Conservation (phyloP, 1,284 basidiomycete species). For the Cystobasidium slooffiae region DNA sequence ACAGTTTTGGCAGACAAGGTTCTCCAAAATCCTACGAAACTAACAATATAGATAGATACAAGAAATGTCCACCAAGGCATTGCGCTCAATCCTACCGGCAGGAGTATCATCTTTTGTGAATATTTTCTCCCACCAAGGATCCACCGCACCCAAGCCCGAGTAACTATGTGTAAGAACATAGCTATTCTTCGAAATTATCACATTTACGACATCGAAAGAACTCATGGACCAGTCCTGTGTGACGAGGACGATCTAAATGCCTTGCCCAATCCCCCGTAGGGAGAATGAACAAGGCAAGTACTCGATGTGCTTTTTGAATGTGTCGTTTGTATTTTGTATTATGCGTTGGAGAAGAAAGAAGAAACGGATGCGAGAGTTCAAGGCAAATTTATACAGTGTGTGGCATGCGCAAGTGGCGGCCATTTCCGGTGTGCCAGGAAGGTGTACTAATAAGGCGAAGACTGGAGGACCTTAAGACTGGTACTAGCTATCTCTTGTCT, state of each 20-base stretch:
- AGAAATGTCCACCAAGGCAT: conserved; percentile 41
- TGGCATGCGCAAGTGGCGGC: background rate
- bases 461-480: too few species aligned
- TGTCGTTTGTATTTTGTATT: conserved; percentile 28
- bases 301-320: conserved; percentile 45
- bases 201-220: conserved; percentile 38
- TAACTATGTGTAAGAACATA: background rate
- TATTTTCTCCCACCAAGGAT: conserved; percentile 2
- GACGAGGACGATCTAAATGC: background rate
- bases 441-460: too few species aligned
- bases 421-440: background rate
- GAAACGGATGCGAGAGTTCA: background rate
- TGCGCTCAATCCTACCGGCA: conserved; percentile 31
- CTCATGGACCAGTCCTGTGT: conserved; percentile 20
- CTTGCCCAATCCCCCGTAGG: background rate
- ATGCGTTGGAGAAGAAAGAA: conserved; percentile 39
- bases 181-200: conserved; percentile 30
- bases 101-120: background rate
- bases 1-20: too few species aligned
- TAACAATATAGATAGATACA: too few species aligned
- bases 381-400: conserved; percentile 2
- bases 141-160: conserved; percentile 44
- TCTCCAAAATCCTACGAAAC: too few species aligned
- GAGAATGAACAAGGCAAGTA: background rate
- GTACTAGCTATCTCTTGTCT: too few species aligned